phyloP scores from a whole-genome alignment of 1,284 basidiomycete species.

The Trametes sp. region DNA sequence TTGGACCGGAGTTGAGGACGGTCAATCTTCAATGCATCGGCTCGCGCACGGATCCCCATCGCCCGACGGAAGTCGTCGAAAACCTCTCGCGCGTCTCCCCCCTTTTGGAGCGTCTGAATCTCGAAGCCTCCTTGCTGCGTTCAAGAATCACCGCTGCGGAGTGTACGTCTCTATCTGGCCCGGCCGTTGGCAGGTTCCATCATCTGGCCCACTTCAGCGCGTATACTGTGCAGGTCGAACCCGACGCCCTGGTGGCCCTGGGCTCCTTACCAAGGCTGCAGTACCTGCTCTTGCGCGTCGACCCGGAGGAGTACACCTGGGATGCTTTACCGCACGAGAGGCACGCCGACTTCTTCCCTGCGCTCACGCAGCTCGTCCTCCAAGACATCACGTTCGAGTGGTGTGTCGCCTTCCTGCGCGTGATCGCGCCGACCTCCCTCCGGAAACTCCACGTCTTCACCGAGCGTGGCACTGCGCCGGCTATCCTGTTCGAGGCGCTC shows the following conservation, averaged over 20 bases:
- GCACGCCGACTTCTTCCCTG: neutral
- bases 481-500: neutral
- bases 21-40: neutral
- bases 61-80: neutral
- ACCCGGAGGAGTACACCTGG: neutral
- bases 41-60: neutral
- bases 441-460: neutral
- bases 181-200: neutral
- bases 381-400: neutral
- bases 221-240: neutral
- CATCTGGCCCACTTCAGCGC: neutral
- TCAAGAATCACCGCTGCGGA: neutral
- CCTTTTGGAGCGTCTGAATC: neutral
- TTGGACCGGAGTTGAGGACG: neutral
- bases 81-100: neutral
- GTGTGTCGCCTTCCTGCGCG: neutral
- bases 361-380: neutral
- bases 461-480: neutral
- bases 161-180: neutral
- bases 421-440: neutral
- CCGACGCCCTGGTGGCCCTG: neutral
- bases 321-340: neutral
- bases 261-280: neutral
- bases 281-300: neutral
- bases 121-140: neutral